Percentiles rank a stretch among this genome's conserved stretches.
Conservation (phyloP, 2,329 filamentous ascomycete species). For the Penicillium sp. region DNA sequence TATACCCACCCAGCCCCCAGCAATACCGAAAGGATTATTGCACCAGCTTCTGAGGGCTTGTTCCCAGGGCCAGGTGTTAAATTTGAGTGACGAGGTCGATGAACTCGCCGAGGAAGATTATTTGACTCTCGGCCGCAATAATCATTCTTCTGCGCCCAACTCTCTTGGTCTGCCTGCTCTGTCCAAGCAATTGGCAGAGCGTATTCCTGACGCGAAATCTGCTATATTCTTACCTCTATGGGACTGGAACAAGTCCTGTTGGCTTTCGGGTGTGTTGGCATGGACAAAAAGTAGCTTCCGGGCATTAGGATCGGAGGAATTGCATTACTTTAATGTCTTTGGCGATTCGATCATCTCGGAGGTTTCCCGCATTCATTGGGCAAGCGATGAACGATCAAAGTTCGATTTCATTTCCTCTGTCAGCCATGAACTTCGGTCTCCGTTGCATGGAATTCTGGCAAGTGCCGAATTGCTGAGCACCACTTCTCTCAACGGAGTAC, state of each 20-base stretch:
- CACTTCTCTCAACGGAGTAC: conserved; percentile 42
- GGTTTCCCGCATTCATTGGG: conserved; percentile 37
- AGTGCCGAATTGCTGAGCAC: conserved; percentile 53
- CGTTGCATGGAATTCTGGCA: conserved; percentile 50
- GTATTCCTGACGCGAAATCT: conserved; percentile 23
- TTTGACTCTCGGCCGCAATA: background rate
- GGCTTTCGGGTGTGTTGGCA: conserved; percentile 30
- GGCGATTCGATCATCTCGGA: conserved; percentile 35
- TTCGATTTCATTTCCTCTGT: conserved; percentile 57
- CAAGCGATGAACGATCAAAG: conserved; percentile 48
- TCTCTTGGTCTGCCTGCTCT: background rate
- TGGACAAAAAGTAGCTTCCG: conserved; percentile 26
- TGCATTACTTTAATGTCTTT: conserved; percentile 36
- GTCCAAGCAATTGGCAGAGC: conserved; percentile 10
- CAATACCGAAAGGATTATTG: conserved; percentile 10
- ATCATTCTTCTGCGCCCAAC: background rate
- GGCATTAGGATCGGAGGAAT: conserved; percentile 23
- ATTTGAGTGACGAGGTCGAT: background rate
- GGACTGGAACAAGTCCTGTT: conserved; percentile 34
- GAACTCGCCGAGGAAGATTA: background rate
- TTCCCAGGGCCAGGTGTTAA: conserved; percentile 22
- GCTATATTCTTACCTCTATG: conserved; percentile 33
- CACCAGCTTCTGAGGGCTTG: conserved; percentile 14
- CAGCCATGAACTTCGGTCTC: conserved; percentile 54
- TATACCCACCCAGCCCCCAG: background rate